These are phyloP conservation scores for Leersia perrieri DNA, from an alignment of 176 grass and related monocot genomes.

Conservation along the genomic window DNA sequence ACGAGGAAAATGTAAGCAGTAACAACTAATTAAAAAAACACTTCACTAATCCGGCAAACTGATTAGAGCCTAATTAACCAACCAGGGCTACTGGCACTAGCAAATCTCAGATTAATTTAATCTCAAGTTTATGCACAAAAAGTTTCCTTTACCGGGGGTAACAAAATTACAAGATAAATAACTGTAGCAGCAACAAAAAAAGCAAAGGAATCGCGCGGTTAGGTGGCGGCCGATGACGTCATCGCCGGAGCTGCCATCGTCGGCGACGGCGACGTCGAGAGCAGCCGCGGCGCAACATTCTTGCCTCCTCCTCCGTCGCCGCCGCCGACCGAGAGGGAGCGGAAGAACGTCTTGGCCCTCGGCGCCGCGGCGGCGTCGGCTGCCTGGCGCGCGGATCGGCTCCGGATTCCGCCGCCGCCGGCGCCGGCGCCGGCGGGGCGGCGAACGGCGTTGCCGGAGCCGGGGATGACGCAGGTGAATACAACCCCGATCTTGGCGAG, in stretches of 20 bases:
- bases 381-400: constrained; percentile 35
- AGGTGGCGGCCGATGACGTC: constrained; percentile 33
- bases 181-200: constrained; percentile 4
- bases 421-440: neutral
- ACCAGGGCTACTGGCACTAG: neutral
- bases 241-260: neutral
- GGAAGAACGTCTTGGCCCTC: constrained; percentile 35
- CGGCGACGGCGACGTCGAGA: neutral
- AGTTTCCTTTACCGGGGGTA: neutral
- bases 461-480: constrained; percentile 57
- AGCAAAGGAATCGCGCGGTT: neutral
- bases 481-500: constrained; percentile 74
- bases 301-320: constrained; percentile 20
- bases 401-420: neutral
- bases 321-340: constrained; percentile 45
- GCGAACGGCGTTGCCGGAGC: constrained; percentile 11
- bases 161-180: neutral
- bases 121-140: constrained; percentile 32
- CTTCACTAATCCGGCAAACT: neutral
- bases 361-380: neutral
- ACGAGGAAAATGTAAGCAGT: no score
- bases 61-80: constrained; percentile 13
- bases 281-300: constrained; percentile 16
- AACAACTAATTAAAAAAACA: no score
- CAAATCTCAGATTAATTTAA: constrained; percentile 1